Conservation (phyloP, 2,329 filamentous ascomycete species). For the Cercospora sp. region DNA sequence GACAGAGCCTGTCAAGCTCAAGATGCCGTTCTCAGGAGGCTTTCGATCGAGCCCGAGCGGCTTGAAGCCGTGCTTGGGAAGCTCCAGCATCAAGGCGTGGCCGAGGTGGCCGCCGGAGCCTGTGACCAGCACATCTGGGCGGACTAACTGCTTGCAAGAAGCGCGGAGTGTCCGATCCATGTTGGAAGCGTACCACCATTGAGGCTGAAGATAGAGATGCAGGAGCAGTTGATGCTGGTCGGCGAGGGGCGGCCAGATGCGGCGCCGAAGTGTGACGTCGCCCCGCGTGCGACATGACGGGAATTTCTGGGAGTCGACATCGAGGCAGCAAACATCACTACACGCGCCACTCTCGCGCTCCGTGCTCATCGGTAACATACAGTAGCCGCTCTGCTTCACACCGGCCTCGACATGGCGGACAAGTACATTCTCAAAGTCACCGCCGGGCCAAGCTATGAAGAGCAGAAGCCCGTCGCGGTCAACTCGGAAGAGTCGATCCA, state of each 20-base stretch:
- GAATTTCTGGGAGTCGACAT: background rate
- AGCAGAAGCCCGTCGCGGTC: slow-evolving; percentile 73
- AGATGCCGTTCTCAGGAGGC: background rate
- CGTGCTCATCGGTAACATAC: background rate
- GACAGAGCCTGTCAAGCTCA: background rate
- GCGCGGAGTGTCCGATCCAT: background rate
- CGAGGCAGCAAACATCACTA: background rate
- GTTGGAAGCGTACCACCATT: background rate
- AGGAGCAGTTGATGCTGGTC: background rate
- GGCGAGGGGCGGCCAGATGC: background rate
- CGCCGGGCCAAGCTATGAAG: slow-evolving; percentile 72
- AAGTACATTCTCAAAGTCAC: slow-evolving; percentile 81
- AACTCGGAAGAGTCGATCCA: slow-evolving; percentile 65
- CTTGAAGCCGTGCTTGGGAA: background rate
- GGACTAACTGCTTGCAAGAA: background rate
- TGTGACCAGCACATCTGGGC: background rate
- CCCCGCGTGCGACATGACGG: background rate
- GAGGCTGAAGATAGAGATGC: background rate
- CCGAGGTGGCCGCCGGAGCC: background rate
- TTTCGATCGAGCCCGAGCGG: background rate
- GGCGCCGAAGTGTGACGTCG: background rate
- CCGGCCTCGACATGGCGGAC: slow-evolving; percentile 52
- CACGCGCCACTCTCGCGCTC: background rate
- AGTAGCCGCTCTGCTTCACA: background rate
- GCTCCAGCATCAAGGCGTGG: background rate